Base-by-base conservation (phyloP, 192 early-diverging fungal genomes). In the Allomyces macrogynus region DNA sequence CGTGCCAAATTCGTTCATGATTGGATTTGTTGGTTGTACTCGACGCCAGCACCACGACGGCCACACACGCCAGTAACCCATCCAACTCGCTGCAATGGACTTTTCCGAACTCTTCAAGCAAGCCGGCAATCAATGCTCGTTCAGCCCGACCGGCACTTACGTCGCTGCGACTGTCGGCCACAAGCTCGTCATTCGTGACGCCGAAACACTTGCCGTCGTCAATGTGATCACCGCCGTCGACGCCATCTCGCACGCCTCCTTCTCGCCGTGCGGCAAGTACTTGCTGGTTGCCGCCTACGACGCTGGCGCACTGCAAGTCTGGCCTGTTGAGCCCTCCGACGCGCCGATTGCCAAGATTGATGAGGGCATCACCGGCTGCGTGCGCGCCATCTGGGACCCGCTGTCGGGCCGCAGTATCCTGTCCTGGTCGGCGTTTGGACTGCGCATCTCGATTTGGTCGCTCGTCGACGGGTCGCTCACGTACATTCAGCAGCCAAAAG, bases 401-500 rank as follows among this genome's bases (percentile, higher is more conserved):
- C 16, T 57, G 16, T 57, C 49, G 49, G 49, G 16, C 49, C 49
- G 49, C 49, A 57, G 49, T 5, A 14, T 57, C 16, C 4, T 57
- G 49, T 20, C 49, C 1, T 57, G 49, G 49, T 57, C 49, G 49
- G 49, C 49, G 49, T 57, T 57, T 57, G 49, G 49, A 1, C 69
- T 88, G 25, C 73, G 84, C 20, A 75, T 87, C 54, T 81, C 82
- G 1, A 74, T 89, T 40, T 89, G 87, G 87, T 77, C 78, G 24
- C 68, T 89, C 25, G 63, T 72, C n/a, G 77, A 74, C 25, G 73
- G 77, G 42, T 73, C 76, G 22, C 74, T 75, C 0, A 64, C 54
- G n/a, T 84, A 81, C 62, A 83, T 89, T 12, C 83, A 87, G 67
- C 75, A 82, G 68, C 84, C 86, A 12, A 89, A 89, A 73, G 84